phyloP scores from a whole-genome alignment of 2,329 filamentous ascomycete species.

The Cadophora gregata region DNA sequence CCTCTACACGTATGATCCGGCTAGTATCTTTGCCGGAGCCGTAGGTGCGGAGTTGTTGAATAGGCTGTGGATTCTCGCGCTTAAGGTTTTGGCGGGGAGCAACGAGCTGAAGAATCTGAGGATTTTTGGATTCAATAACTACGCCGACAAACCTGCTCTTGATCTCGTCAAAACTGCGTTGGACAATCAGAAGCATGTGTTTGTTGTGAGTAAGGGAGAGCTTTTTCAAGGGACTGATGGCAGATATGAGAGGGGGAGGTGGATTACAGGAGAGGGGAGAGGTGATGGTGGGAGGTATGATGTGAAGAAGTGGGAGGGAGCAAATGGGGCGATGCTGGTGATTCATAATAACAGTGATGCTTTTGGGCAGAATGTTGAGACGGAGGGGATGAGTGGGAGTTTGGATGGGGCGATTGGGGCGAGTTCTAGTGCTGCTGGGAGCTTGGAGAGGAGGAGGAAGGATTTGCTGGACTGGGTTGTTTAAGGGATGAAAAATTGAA shows the following conservation, averaged over 20 bases:
- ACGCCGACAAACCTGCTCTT: slow-evolving; percentile 29
- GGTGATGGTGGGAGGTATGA: slow-evolving; percentile 31
- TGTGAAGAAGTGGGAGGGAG: slow-evolving; percentile 11
- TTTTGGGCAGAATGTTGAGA: slow-evolving; percentile 44
- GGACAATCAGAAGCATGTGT: slow-evolving; percentile 27
- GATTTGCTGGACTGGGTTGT: slow-evolving; percentile 37
- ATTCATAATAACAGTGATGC: slow-evolving; percentile 43
- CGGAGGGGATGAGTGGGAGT: slow-evolving; percentile 36
- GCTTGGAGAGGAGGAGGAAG: slow-evolving; percentile 33
- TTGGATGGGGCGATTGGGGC: slow-evolving; percentile 41
- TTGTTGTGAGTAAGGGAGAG: slow-evolving; percentile 29
- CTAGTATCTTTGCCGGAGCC: slow-evolving; percentile 38
- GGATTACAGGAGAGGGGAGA: slow-evolving; percentile 19
- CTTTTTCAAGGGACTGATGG: slow-evolving; percentile 33
- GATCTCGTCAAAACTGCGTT: slow-evolving; percentile 28
- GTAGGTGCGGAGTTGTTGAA: slow-evolving; percentile 36
- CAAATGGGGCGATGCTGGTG: slow-evolving; percentile 35
- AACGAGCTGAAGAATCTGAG: slow-evolving; percentile 35
- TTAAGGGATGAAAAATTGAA: no score
- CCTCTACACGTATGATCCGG: slow-evolving; percentile 40
- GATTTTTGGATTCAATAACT: slow-evolving; percentile 40
- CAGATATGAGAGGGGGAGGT: slow-evolving; percentile 22
- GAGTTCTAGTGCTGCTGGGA: slow-evolving; percentile 39
- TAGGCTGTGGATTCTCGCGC: slow-evolving; percentile 33
- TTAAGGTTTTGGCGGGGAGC: slow-evolving; percentile 31